A percentile compares a stretch with the other conserved stretches of the same genome.
Evolutionary conservation across 2,329 filamentous ascomycete species (phyloP).

Genomic region (Xylariaceae sp.): DNA sequence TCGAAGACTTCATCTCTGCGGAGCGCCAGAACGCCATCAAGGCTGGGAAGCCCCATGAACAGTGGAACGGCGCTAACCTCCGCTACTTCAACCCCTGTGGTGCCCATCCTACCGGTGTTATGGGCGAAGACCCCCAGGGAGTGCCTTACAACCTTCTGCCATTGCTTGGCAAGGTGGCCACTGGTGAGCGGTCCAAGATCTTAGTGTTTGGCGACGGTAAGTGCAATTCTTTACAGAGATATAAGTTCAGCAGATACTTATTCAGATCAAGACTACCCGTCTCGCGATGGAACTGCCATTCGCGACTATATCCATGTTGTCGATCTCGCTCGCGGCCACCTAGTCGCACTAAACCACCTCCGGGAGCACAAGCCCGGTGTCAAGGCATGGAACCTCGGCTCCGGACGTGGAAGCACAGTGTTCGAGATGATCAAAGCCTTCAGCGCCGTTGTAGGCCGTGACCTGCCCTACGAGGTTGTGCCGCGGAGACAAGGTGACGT

Average conservation of each 20-base stretch:
- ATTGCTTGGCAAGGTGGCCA: slow-evolving; percentile 89
- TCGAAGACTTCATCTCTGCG: slow-evolving; percentile 83
- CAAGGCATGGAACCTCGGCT: slow-evolving; percentile 94
- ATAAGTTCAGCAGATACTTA: slow-evolving; percentile 2
- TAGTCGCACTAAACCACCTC: slow-evolving; percentile 86
- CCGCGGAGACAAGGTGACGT: slow-evolving; percentile 83
- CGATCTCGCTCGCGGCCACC: slow-evolving; percentile 79
- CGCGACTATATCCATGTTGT: slow-evolving; percentile 98
- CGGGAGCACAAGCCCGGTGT: slow-evolving; percentile 80
- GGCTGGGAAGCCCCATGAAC: slow-evolving; percentile 67
- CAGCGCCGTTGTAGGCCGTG: slow-evolving; percentile 74
- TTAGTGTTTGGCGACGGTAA: slow-evolving; percentile 89
- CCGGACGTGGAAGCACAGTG: slow-evolving; percentile 89
- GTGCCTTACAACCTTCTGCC: slow-evolving; percentile 94
- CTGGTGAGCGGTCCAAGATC: slow-evolving; percentile 89
- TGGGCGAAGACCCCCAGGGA: slow-evolving; percentile 96
- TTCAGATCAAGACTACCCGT: slow-evolving; percentile 67
- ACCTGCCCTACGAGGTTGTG: slow-evolving; percentile 82
- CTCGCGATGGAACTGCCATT: slow-evolving; percentile 86
- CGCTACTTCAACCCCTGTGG: slow-evolving; percentile 98
- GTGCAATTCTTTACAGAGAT: slow-evolving; percentile 25
- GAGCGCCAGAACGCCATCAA: slow-evolving; percentile 80
- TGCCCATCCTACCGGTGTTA: slow-evolving; percentile 88
- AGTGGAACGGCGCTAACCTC: slow-evolving; percentile 89
- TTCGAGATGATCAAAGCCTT: slow-evolving; percentile 98